phyloP scores from a whole-genome alignment of 2,329 filamentous ascomycete species.

The Chaetomiaceae sp. region DNA sequence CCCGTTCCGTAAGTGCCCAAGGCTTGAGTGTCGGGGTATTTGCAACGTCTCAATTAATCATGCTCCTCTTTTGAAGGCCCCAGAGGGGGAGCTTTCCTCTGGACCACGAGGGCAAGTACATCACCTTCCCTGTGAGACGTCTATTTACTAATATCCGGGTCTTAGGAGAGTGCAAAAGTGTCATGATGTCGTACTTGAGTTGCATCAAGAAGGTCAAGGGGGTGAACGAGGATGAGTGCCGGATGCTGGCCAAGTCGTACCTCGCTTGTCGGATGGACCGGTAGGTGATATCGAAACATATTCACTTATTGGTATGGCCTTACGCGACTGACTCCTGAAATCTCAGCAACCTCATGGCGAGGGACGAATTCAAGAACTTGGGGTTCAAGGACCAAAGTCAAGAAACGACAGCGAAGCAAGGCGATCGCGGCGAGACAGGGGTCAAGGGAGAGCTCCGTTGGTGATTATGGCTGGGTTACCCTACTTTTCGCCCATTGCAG shows the following conservation, averaged over 20 bases:
- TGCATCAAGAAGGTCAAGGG: conserved; percentile 84
- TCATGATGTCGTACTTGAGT: conserved; percentile 79
- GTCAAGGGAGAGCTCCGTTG: conserved; percentile 35
- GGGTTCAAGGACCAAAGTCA: conserved; percentile 60
- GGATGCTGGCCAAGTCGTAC: conserved; percentile 81
- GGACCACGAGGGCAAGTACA: conserved; percentile 70
- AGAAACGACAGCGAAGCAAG: conserved; percentile 29
- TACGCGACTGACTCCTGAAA: conserved; percentile 1
- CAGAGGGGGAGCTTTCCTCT: conserved; percentile 94
- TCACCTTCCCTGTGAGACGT: neutral
- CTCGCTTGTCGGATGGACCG: conserved; percentile 90
- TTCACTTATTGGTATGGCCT: neutral
- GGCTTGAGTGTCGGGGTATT: neutral
- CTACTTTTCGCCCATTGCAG: too few species aligned
- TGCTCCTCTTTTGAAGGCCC: conserved; percentile 50
- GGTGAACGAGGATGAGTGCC: conserved; percentile 81
- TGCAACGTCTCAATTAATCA: neutral
- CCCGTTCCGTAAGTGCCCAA: conserved; percentile 33
- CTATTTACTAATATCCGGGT: conserved; percentile 3
- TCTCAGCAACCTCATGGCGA: conserved; percentile 85
- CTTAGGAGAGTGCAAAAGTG: conserved; percentile 83
- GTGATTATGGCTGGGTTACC: too few species aligned
- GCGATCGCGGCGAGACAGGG: conserved; percentile 26
- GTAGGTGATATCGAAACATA: conserved; percentile 47
- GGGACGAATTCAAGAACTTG: conserved; percentile 89